Conservation (phyloP, 2,329 filamentous ascomycete species). For the Mycosphaerella sp. region DNA sequence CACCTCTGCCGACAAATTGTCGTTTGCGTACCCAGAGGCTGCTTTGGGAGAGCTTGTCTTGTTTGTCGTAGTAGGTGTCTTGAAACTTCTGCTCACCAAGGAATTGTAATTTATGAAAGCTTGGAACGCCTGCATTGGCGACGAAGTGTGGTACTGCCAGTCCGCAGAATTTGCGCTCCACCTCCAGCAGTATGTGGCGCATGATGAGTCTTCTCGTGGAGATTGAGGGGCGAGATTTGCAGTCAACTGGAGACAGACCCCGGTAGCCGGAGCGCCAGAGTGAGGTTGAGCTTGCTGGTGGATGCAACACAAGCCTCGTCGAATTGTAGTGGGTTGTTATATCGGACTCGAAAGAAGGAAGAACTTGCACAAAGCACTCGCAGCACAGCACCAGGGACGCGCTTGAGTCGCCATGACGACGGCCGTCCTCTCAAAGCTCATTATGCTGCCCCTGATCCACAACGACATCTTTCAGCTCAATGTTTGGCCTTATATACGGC, state of each 20-base stretch:
- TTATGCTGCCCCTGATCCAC: neutral
- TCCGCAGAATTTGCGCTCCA: conserved; percentile 1
- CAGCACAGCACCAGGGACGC: no score
- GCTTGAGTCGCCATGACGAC: no score
- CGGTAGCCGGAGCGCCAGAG: no score
- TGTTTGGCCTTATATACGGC: conserved; percentile 46
- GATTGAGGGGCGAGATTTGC: no score
- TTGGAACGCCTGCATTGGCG: neutral
- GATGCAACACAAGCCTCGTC: no score
- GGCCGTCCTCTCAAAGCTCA: neutral
- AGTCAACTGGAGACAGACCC: no score
- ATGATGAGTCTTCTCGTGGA: neutral
- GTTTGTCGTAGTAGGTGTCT: neutral
- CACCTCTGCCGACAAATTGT: neutral
- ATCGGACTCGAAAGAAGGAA: no score
- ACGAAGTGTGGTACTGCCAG: neutral
- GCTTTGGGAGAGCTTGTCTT: neutral
- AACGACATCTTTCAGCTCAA: conserved; percentile 44
- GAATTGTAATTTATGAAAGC: neutral
- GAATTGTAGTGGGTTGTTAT: no score
- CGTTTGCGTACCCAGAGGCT: neutral
- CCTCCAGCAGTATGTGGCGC: neutral
- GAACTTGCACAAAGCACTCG: no score
- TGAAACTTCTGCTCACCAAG: neutral
- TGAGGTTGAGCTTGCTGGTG: no score